A percentile compares a stretch with the other conserved stretches of the same genome.
Evolutionary conservation across 257 asterid species (phyloP).

Genomic region (Asclepias syriaca): DNA sequence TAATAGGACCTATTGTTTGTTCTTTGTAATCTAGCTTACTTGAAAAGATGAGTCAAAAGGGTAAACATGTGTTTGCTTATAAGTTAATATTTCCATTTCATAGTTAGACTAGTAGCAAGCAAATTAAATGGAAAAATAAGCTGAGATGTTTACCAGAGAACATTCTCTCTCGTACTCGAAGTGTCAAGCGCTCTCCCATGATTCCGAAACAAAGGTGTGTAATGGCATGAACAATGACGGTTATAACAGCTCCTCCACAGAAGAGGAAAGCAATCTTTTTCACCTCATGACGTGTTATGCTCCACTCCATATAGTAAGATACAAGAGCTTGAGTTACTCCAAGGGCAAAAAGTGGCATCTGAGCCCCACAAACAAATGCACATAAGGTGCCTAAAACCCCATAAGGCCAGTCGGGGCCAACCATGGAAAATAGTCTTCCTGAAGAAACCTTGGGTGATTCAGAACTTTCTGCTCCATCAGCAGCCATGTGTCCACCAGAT

Average conservation of each 20-base stretch:
- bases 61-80: background rate
- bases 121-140: background rate
- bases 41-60: background rate
- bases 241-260: constrained; percentile 73
- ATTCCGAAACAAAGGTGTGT: constrained; percentile 82
- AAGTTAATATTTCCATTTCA: background rate
- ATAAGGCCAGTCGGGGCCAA: constrained; percentile 82
- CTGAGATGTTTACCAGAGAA: constrained; percentile 50
- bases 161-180: constrained; percentile 88
- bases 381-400: constrained; percentile 73
- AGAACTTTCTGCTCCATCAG: constrained; percentile 48
- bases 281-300: constrained; percentile 71
- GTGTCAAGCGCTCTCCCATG: constrained; percentile 89
- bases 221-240: constrained; percentile 72
- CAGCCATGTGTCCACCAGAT: constrained; percentile 58
- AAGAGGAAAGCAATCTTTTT: constrained; percentile 78
- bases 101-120: background rate
- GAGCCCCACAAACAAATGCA: constrained; percentile 88
- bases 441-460: constrained; percentile 46
- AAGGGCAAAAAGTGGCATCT: constrained; percentile 89
- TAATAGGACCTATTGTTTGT: background rate
- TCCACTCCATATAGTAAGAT: constrained; percentile 98
- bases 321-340: constrained; percentile 97
- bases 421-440: constrained; percentile 69
- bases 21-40: background rate